A percentile compares a stretch with the other conserved stretches of the same genome.
Conservation (phyloP, 1,139 yeast species). For the Candida anutae region DNA sequence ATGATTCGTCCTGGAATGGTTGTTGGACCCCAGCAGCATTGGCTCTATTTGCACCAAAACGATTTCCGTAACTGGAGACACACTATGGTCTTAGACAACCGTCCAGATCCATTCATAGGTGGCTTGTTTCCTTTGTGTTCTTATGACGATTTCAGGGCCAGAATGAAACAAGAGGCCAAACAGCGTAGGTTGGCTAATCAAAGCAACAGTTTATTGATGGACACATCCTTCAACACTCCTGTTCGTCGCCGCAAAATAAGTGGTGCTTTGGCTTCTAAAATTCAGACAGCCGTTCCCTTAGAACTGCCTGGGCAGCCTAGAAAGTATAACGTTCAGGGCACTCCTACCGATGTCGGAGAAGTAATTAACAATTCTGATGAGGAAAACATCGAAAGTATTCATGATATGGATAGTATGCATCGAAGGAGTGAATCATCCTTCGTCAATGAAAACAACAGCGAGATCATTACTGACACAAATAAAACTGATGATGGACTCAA, state of each 20-base stretch:
- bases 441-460: constrained; percentile 8
- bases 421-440: constrained; percentile 12
- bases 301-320: constrained; percentile 98
- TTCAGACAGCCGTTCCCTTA: constrained; percentile 74
- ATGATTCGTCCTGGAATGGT: constrained; percentile 98
- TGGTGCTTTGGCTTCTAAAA: constrained; percentile 60
- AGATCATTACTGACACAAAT: too few relatives aligned
- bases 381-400: constrained; percentile 20
- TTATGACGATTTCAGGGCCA: constrained; percentile 43
- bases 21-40: constrained; percentile 98
- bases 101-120: constrained; percentile 66
- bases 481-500: background rate
- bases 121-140: constrained; percentile 69
- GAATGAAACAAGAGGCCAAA: constrained; percentile 40
- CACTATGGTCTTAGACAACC: constrained; percentile 75
- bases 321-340: constrained; percentile 40
- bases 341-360: constrained; percentile 18
- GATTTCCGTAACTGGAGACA: constrained; percentile 95
- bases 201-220: constrained; percentile 22
- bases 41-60: constrained; percentile 93
- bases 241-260: constrained; percentile 63
- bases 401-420: constrained; percentile 17
- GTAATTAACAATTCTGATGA: constrained; percentile 35
- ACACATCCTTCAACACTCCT: constrained; percentile 58
- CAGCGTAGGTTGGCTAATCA: constrained; percentile 32